Percentiles rank a stretch among this genome's conserved stretches.
phyloP scores from a whole-genome alignment of 2,329 filamentous ascomycete genomes.

The Leptographium flavum region DNA sequence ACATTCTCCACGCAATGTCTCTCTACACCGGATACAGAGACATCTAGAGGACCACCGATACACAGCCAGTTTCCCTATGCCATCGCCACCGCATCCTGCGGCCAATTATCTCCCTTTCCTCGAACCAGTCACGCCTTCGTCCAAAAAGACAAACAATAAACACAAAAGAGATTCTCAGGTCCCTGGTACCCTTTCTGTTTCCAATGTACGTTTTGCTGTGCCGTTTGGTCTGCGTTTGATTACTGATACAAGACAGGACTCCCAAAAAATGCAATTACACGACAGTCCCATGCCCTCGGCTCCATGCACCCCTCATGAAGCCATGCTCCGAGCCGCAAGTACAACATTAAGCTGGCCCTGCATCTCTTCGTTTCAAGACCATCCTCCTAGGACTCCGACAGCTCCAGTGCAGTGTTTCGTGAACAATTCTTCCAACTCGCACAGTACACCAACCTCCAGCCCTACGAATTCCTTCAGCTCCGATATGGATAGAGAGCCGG shows the following conservation, averaged over 20 bases:
- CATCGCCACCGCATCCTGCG: background rate
- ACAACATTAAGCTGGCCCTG: background rate
- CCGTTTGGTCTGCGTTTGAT: too few relatives aligned
- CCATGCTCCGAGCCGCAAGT: background rate
- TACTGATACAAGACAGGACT: background rate
- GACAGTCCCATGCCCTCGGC: background rate
- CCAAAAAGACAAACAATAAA: background rate
- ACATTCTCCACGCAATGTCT: too few relatives aligned
- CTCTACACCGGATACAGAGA: background rate
- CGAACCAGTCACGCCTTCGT: background rate
- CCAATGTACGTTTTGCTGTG: too few relatives aligned
- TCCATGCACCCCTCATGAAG: background rate
- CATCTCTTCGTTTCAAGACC: background rate
- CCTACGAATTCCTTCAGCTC: background rate
- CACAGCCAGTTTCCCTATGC: background rate
- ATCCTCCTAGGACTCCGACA: background rate
- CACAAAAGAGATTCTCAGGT: background rate
- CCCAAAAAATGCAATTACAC: background rate
- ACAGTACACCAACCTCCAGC: too few relatives aligned
- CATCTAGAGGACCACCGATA: background rate
- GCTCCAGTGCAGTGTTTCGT: background rate
- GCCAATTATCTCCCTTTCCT: slow-evolving; percentile 1
- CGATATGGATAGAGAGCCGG: background rate
- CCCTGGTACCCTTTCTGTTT: too few relatives aligned
- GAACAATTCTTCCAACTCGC: too few relatives aligned